Conservation (phyloP, 75 land plant genomes). For the Cupressus sempervirens region DNA sequence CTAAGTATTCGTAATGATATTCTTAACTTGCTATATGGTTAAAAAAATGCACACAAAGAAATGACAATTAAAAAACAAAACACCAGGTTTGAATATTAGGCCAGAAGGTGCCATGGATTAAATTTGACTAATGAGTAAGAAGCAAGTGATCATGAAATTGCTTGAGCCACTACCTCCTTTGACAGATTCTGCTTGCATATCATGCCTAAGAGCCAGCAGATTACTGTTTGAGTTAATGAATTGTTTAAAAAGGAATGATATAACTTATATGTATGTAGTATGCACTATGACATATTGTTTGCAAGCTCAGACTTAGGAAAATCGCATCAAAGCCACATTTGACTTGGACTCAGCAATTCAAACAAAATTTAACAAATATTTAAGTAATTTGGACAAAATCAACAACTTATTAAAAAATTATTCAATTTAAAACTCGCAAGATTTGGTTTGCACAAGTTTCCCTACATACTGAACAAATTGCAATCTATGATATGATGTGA, state of each 20-base stretch:
- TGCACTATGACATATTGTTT: too few species aligned
- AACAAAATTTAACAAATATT: too few species aligned
- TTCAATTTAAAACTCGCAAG: too few species aligned
- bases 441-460: too few species aligned
- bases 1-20: background rate
- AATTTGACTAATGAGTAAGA: background rate
- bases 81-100: background rate
- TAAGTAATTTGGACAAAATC: too few species aligned
- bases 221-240: background rate
- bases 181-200: background rate
- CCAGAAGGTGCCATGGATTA: background rate
- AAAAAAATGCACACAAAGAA: background rate
- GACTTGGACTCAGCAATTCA: too few species aligned
- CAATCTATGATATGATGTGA: too few species aligned
- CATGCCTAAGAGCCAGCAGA: background rate
- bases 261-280: background rate
- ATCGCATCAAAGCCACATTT: too few species aligned
- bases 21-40: background rate
- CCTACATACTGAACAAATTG: too few species aligned
- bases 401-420: too few species aligned
- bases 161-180: background rate
- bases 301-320: too few species aligned
- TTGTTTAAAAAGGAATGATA: background rate
- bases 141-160: background rate
- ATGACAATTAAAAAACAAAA: background rate